Base-by-base conservation (phyloP, 2,329 filamentous ascomycete species). In the Exophiala alcalophila region DNA sequence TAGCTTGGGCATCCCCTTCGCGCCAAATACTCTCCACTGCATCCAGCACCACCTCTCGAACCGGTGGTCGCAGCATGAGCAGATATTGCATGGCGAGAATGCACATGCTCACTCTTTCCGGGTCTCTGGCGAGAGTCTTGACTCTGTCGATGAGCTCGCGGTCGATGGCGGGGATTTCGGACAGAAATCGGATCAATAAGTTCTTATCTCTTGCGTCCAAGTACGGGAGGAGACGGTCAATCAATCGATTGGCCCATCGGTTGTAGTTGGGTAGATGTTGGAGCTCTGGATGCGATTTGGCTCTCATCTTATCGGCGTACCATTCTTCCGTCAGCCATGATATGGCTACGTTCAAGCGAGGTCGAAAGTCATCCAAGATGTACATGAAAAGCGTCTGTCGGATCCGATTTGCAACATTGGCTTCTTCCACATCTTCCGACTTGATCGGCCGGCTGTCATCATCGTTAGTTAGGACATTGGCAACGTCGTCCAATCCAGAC, bases 241-340 rank as follows among this genome's bases (percentile, higher is more conserved):
- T 73, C n/a, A 97, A 73, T 47, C 82, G 83, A 49, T 90, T 66
- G 2, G 81, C 80, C 77, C 86, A 94, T 59, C 80, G 80, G 47
- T 88, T 81, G 64, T 95, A 96, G 62, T 92, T 78, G 14, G 59
- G 59, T 16, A 54, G 39, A 33, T 45, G 15, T 7, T 55, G 54
- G 5, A 57, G 44, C 16, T 65, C 57, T 2, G 62, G 52, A 11
- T 66, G 57, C 3, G 57, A 58, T 27, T 74, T 70, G 40, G 64
- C 70, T 44, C 51, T 62, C 21, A 88, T 65, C 29, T 73, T 81
- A 62, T 97, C 91, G 57, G 90, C 94, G 65, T 95, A 97, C 91
- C 92, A 98, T 66, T 98, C 92, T 64, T 98, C 92, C 57, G 84
- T 94, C 11, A 98, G 74, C 92, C 92, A 98, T 5, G 84, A 83